Base-by-base conservation (phyloP, 75 land plant species). In the Pinus tabuliformis region DNA sequence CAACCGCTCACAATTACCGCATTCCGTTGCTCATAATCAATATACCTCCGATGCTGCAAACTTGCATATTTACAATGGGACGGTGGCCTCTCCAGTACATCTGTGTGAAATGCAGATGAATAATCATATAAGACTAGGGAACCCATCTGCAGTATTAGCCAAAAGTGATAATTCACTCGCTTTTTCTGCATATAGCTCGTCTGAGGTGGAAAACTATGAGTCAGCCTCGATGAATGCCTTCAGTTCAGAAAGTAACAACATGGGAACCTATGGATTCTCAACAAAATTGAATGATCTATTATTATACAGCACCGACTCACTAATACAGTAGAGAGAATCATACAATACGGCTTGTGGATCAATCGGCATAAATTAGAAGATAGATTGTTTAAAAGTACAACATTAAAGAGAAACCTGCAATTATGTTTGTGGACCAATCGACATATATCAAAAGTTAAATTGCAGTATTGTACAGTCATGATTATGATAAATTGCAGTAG, bases 211-310 rank as follows among this genome's bases (percentile, higher is more conserved):
- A 49, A n/a, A 18, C 21, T 18, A 66, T 9, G 45, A 66, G 37
- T 66, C 70, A 36, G n/a, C 24, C 49, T 68, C 52, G 21, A 9
- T 68, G 4, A 39, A 68, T n/a, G 20, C 14, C 3, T 68, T 36
- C 49, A 42, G 42, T 42, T 24, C n/a, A n/a, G 71, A 39, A 45
- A n/a, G 17, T 8, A 21, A 24, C 30, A 12, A 62, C 30, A 9
- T 62, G 64, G 64, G 64, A 28, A 2, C 30, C 6, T 68, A 42
- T n/a, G n/a, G 20, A 68, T 39, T 68, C 20, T 68, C 71, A 20
- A 68, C 42, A 45, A 52, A 68, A 16, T 68, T 36, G 71, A 68
- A 42, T 68, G 71, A 68, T 68, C 24, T 68, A 16, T 37, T 64
- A 6, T 33, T 15, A 33, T 33, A 45, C 71, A 37, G n/a, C 42